Base-by-base conservation (phyloP, 306 rosid species). In the Lablab purpureus region DNA sequence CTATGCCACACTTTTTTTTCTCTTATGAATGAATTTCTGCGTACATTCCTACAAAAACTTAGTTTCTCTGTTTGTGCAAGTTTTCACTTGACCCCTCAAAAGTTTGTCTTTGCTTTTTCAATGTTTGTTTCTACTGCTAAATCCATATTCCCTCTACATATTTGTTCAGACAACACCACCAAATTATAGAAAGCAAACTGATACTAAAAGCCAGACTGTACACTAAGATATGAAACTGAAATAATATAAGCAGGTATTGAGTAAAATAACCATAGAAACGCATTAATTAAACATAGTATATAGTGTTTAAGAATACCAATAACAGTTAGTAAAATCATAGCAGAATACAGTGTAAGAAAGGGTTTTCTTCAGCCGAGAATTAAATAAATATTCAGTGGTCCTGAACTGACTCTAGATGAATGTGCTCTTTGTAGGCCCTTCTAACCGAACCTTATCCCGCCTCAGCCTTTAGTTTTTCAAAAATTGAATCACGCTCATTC, bases 361-460 rank as follows among this genome's bases (percentile, higher is more conserved):
- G n/a, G 0, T 43, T 56, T 52, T 76, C 15, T 45, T 32, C 2
- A 66, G 14, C 10, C 10, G 41, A 30, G 13, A 54, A 6, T 56
- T 83, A 55, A 55, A 51, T 65, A 65, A 43, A 49, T 56, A 55
- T 23, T 7, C 6, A 65, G 69, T 84, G 82, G 85, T 84, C 82
- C 80, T 71, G 28, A 17, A 25, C 58, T 56, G 66, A 54, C 74
- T 47, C 22, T 71, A 52, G 54, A 76, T 71, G 80, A 80, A 80
- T 76, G 85, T 80, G 85, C 73, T 51, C 22, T 81, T 80, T 68
- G 80, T 80, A 77, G 78, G 82, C n/a, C 87, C 84, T 70, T 69
- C 55, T 52, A 30, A 75, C 73, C 47, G 55, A 45, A 49, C 52
- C 78, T 74, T 41, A 74, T 75, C 84, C 64, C 32, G 56, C 78